Evolutionary conservation across 1,139 yeast genomes (phyloP).

Genomic region (Yamadazyma friedrichii): DNA sequence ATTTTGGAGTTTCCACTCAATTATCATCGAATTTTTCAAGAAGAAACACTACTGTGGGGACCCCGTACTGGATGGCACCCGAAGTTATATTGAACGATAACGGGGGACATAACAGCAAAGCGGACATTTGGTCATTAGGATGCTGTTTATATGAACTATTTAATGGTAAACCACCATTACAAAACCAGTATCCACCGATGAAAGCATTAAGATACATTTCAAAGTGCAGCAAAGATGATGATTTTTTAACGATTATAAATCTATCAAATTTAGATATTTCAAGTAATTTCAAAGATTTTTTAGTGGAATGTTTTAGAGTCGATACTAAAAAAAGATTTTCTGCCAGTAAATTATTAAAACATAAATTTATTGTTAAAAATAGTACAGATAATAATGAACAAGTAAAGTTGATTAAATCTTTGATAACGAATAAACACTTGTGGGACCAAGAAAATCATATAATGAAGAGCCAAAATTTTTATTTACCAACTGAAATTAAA

Average conservation of each 20-base stretch:
- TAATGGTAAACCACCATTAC: conserved; percentile 81
- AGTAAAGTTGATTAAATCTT: conserved; percentile 23
- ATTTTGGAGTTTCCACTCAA: conserved; percentile 94
- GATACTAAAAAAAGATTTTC: conserved; percentile 59
- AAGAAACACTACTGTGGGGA: conserved; percentile 91
- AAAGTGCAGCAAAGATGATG: conserved; percentile 29
- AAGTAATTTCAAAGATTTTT: conserved; percentile 50
- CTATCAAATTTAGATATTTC: conserved; percentile 26
- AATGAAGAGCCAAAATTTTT: conserved; percentile 31
- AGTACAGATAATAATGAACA: conserved; percentile 7
- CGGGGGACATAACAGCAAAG: conserved; percentile 78
- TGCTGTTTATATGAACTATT: conserved; percentile 84
- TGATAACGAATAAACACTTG: conserved; percentile 36
- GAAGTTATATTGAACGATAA: conserved; percentile 82
- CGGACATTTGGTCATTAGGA: conserved; percentile 96
- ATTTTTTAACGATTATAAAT: conserved; percentile 33
- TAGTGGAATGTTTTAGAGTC: conserved; percentile 60
- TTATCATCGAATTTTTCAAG: conserved; percentile 73
- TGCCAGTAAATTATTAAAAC: conserved; percentile 58
- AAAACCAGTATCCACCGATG: conserved; percentile 71
- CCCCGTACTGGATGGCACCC: conserved; percentile 99
- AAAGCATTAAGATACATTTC: conserved; percentile 62
- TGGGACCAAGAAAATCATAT: conserved; percentile 46
- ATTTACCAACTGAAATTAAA: conserved; percentile 40
- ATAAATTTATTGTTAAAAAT: conserved; percentile 48